Evolutionary conservation across 495 filamentous ascomycete species (phyloP).

Genomic region (Aspergillus steynii): DNA sequence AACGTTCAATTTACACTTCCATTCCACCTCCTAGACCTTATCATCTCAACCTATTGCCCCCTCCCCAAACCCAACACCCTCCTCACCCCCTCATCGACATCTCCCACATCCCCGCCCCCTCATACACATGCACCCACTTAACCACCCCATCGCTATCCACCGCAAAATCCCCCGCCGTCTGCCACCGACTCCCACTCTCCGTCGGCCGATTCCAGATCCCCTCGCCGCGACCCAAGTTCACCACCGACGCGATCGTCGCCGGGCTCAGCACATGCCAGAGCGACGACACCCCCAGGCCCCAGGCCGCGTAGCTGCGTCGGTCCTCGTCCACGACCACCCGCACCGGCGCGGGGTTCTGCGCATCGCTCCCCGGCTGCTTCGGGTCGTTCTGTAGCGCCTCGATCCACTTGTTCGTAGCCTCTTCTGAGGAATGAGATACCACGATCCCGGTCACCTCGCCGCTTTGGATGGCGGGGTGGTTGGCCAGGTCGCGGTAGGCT

Average conservation of each 20-base stretch:
- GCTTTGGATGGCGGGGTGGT: background rate
- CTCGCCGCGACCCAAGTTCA: conserved; percentile 3
- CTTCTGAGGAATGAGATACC: background rate
- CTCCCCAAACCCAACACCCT: background rate
- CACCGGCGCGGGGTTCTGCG: background rate
- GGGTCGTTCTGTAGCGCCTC: background rate
- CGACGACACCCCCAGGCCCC: background rate
- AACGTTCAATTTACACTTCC: background rate
- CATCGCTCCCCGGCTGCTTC: no score
- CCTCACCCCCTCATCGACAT: background rate
- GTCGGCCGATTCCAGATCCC: conserved; percentile 14
- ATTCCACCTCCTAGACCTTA: background rate
- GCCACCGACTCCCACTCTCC: conserved; percentile 16
- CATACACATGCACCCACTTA: background rate
- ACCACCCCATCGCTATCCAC: conserved; percentile 12
- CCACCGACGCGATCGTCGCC: background rate
- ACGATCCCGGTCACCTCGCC: background rate
- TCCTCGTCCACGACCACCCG: background rate
- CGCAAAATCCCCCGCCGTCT: conserved; percentile 10
- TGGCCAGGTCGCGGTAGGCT: background rate
- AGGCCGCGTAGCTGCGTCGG: background rate
- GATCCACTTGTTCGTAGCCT: background rate
- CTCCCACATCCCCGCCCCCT: background rate
- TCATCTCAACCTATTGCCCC: background rate
- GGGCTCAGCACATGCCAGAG: background rate